phyloP scores from a whole-genome alignment of 2,329 filamentous ascomycete genomes.

The Penicillium hordei region DNA sequence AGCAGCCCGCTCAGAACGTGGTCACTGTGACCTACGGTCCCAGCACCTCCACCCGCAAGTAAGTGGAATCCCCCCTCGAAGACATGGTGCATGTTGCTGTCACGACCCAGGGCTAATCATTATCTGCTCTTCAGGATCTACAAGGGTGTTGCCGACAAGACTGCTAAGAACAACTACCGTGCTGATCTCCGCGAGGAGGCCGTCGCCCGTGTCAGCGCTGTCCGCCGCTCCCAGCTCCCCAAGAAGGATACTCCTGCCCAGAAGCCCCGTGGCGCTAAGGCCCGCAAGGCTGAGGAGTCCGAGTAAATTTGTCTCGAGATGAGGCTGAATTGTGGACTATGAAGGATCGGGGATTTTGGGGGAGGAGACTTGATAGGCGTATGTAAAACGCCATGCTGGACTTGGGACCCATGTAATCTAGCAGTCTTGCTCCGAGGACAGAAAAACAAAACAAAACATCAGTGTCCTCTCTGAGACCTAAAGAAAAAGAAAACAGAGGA shows the following conservation, averaged over 20 bases:
- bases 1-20: slow-evolving; percentile 70
- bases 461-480: background rate
- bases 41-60: slow-evolving; percentile 78
- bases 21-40: slow-evolving; percentile 68
- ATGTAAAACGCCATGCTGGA: slow-evolving; percentile 26
- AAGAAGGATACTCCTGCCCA: slow-evolving; percentile 71
- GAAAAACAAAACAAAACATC: slow-evolving; percentile 6
- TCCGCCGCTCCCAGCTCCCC: slow-evolving; percentile 74
- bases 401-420: slow-evolving; percentile 35
- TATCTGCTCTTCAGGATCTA: slow-evolving; percentile 65
- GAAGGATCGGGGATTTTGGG: slow-evolving; percentile 2
- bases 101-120: slow-evolving; percentile 5
- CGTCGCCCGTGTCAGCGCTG: slow-evolving; percentile 81
- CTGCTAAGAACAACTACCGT: slow-evolving; percentile 84
- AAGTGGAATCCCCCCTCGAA: slow-evolving; percentile 39
- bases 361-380: slow-evolving; percentile 7
- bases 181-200: slow-evolving; percentile 73
- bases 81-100: background rate
- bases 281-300: slow-evolving; percentile 61
- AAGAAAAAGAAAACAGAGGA: slow-evolving; percentile 8
- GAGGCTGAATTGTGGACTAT: slow-evolving; percentile 4
- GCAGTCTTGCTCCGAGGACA: slow-evolving; percentile 22
- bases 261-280: slow-evolving; percentile 79
- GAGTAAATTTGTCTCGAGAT: slow-evolving; percentile 31
- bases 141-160: slow-evolving; percentile 78